Conservation (phyloP, 2,329 filamentous ascomycete species). For the Plenodomus tracheiphilus region DNA sequence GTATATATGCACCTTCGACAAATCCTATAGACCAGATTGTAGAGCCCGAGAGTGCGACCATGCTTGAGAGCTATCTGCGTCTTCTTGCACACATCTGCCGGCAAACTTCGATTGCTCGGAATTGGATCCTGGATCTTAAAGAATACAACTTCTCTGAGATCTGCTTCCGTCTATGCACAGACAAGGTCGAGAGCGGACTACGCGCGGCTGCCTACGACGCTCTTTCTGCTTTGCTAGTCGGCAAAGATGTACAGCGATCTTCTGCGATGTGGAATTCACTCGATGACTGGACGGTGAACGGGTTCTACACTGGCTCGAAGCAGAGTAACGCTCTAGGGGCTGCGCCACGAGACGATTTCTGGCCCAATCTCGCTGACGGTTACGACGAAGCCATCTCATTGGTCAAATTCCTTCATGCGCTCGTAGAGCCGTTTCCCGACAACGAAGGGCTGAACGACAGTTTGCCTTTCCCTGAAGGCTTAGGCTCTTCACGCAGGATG, state of each 20-base stretch:
- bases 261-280: constrained; percentile 78
- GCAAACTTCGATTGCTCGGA: constrained; percentile 71
- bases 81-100: constrained; percentile 80
- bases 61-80: constrained; percentile 92
- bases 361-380: constrained; percentile 73
- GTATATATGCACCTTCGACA: constrained; percentile 49
- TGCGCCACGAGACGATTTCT: constrained; percentile 52
- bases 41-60: constrained; percentile 92
- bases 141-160: constrained; percentile 72
- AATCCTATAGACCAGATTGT: constrained; percentile 61
- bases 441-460: constrained; percentile 69
- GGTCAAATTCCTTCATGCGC: constrained; percentile 71
- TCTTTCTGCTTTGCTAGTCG: constrained; percentile 72
- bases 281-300: constrained; percentile 70
- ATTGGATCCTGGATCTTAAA: constrained; percentile 71
- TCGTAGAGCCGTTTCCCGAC: constrained; percentile 68
- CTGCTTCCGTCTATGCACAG: constrained; percentile 77
- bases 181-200: constrained; percentile 73
- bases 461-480: constrained; percentile 82
- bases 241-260: constrained; percentile 69
- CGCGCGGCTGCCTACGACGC: constrained; percentile 83
- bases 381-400: constrained; percentile 89
- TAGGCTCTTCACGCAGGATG: constrained; percentile 76
- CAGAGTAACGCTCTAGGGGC: constrained; percentile 28
- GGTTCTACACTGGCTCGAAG: constrained; percentile 39